These are phyloP conservation scores for Aureobasidium pullulans DNA, from an alignment of 2,329 filamentous ascomycete species.

Conservation along the genomic window DNA sequence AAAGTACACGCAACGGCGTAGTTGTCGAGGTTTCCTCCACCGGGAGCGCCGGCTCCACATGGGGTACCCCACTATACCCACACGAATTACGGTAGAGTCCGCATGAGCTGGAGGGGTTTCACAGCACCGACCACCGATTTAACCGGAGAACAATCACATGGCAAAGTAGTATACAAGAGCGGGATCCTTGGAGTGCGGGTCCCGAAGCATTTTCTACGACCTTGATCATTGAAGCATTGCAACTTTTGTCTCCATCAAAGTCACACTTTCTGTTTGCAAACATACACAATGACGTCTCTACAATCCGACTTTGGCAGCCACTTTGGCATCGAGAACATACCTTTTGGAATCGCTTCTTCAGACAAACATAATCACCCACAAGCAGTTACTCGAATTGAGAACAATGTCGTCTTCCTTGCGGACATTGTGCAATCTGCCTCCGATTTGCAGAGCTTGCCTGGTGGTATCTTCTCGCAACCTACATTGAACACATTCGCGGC, in stretches of 20 bases:
- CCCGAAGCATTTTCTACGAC: neutral
- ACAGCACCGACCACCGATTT: neutral
- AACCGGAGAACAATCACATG: neutral
- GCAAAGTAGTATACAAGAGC: neutral
- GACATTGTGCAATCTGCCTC: constrained; percentile 8
- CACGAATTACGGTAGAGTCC: neutral
- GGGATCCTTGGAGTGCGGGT: neutral
- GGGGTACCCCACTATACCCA: neutral
- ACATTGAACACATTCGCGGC: constrained; percentile 46
- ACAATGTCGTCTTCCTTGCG: constrained; percentile 46
- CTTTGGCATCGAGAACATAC: constrained; percentile 48
- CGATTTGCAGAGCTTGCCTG: constrained; percentile 15
- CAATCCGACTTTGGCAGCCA: constrained; percentile 23
- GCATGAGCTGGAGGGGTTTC: neutral
- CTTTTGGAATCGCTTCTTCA: constrained; percentile 46
- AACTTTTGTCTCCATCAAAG: neutral
- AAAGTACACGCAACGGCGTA: neutral
- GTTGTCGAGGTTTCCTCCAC: neutral
- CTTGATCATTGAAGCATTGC: neutral
- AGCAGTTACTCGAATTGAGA: constrained; percentile 44
- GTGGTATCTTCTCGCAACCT: constrained; percentile 26
- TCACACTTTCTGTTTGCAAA: neutral
- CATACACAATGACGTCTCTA: constrained; percentile 5
- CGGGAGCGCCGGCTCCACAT: neutral
- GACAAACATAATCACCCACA: constrained; percentile 31